Evolutionary conservation across 345 rosid genomes (phyloP), one percentile per base, ranked within the genome.

Genomic region (Hirschfeldia incana): DNA sequence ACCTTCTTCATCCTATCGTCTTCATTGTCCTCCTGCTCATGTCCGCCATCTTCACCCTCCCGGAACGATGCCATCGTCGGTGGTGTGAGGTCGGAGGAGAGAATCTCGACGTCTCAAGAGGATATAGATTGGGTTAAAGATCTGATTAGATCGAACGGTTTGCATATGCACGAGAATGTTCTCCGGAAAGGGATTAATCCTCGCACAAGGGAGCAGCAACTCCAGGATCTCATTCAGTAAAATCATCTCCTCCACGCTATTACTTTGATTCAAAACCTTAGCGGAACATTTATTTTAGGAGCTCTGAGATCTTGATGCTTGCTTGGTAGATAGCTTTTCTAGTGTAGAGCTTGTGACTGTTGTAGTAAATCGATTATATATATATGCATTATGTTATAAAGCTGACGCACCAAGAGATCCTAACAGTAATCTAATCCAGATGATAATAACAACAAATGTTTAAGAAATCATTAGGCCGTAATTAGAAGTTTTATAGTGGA

Each of bases 171-270:
- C 36, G 86, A 89, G 2, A 94, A 91, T 84, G 90, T 89, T 16
- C 91, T 92, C 1, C 88, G 98, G 9, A 94, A 94, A 65, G 98
- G 97, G 46, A 94, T 94, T 59, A 94, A 92, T 76, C 98, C 98
- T 17, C 90, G 98, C 66, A 88, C 98, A 13, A 85, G 98, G 44
- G 91, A 84, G 61, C 95, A 91, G 58, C 98, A 94, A 74, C 82
- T 94, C 9, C 85, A 87, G 61, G 97, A 91, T 89, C 94, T 92
- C 8, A 65, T 57, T 34, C 86, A 85, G 98, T 92, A 85, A 85
- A 34, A 85, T 34, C 51, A 28, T 49, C 51, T 62, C 7, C 58
- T 63, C 8, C 69, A 60, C 34, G 44, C 46, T 46, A 27, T 13
- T 44, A 15, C 10, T 44, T 57, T 15, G 5, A 28, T 42, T 37